A percentile compares a stretch with the other conserved stretches of the same genome.
Conservation (phyloP, 2,329 filamentous ascomycete species). For the Colletotrichum karsti region DNA sequence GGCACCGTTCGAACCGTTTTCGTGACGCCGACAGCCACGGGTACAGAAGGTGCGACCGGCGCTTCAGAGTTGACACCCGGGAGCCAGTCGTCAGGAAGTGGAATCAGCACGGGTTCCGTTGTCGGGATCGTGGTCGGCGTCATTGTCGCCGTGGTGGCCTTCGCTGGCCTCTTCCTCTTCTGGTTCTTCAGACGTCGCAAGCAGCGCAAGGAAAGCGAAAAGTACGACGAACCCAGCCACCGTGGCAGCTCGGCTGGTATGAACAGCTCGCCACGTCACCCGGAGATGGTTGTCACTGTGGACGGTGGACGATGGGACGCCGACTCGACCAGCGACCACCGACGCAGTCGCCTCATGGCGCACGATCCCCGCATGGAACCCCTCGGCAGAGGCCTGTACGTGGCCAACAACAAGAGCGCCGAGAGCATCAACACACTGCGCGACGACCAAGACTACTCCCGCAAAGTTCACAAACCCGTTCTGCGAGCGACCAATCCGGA, state of each 20-base stretch:
- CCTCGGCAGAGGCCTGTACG: constrained; percentile 65
- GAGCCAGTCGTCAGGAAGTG: constrained; percentile 11
- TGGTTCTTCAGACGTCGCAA: constrained; percentile 55
- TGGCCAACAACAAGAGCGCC: constrained; percentile 65
- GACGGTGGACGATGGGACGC: constrained; percentile 32
- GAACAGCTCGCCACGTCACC: constrained; percentile 50
- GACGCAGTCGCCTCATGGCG: constrained; percentile 62
- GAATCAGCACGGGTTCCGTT: constrained; percentile 55
- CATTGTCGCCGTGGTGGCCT: constrained; percentile 49
- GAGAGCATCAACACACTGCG: constrained; percentile 71
- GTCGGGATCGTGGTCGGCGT: constrained; percentile 51
- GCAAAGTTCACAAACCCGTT: constrained; percentile 65
- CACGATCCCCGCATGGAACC: constrained; percentile 72
- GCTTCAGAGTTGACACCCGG: constrained; percentile 9
- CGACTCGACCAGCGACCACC: constrained; percentile 22
- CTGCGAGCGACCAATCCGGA: constrained; percentile 72
- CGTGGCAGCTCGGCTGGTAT: constrained; percentile 61
- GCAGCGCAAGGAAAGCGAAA: constrained; percentile 50
- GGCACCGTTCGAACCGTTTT: constrained; percentile 65
- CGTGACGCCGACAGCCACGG: constrained; percentile 50
- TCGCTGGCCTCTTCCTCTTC: constrained; percentile 47
- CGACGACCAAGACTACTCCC: constrained; percentile 73
- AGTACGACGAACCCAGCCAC: constrained; percentile 54
- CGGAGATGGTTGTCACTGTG: constrained; percentile 48
- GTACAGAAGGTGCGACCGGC: constrained; percentile 32